Evolutionary conservation across 2,329 filamentous ascomycete species (phyloP).

Genomic region (Penicillium concentricum): DNA sequence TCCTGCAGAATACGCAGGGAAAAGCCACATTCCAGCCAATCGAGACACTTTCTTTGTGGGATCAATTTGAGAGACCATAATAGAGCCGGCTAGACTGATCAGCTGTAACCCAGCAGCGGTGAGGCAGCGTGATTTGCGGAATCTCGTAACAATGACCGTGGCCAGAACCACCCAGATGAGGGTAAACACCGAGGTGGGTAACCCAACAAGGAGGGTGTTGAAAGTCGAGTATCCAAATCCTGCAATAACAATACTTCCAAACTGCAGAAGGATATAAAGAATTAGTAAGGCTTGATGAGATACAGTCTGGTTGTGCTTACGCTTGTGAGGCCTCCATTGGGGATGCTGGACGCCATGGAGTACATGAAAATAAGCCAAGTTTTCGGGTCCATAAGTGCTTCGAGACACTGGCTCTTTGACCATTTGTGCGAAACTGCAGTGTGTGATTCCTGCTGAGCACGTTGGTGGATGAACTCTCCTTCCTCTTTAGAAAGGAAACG

Average conservation of each 20-base stretch:
- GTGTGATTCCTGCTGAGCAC: background rate
- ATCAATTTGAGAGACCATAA: slow-evolving; percentile 1
- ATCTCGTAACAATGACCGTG: slow-evolving; percentile 4
- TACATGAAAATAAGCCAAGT: slow-evolving; percentile 33
- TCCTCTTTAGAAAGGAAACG: background rate
- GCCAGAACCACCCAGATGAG: slow-evolving; percentile 8
- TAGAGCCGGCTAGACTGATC: background rate
- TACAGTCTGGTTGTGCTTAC: background rate
- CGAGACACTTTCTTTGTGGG: background rate
- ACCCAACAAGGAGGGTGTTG: slow-evolving; percentile 16
- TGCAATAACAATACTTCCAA: slow-evolving; percentile 16
- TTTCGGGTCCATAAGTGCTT: slow-evolving; percentile 35
- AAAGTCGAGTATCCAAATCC: slow-evolving; percentile 21
- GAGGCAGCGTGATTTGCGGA: background rate
- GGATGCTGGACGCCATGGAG: slow-evolving; percentile 27
- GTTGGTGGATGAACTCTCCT: background rate
- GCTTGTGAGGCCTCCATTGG: slow-evolving; percentile 29
- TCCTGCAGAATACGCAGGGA: slow-evolving; percentile 32
- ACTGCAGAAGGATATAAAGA: slow-evolving; percentile 2
- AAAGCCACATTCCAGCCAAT: slow-evolving; percentile 14
- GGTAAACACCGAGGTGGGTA: slow-evolving; percentile 12
- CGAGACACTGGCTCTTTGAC: slow-evolving; percentile 26
- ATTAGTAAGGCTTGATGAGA: background rate
- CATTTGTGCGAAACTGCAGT: background rate
- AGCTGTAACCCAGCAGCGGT: background rate